A percentile compares a stretch with the other conserved stretches of the same genome.
Evolutionary conservation across 352 stramenopile genomes (phyloP).

Genomic region (Phytophthora litchii): DNA sequence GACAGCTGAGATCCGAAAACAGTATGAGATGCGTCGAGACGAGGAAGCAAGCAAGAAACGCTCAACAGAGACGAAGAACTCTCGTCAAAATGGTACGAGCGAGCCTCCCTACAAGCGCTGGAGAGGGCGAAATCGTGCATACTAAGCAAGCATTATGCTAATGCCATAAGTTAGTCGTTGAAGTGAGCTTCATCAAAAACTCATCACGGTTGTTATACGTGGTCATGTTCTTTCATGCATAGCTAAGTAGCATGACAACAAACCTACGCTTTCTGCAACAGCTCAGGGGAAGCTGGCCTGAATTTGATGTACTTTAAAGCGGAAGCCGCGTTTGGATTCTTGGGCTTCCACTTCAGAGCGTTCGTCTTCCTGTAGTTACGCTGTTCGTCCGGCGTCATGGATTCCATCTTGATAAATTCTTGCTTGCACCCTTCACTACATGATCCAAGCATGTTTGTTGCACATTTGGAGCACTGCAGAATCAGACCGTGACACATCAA

Average conservation of each 20-base stretch:
- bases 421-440: conserved; percentile 62
- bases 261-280: conserved; percentile 22
- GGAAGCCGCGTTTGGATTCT: conserved; percentile 56
- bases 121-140: conserved; percentile 51
- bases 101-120: conserved; percentile 68
- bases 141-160: conserved; percentile 20
- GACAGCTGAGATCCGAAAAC: conserved; percentile 59
- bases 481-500: conserved; percentile 66
- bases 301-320: conserved; percentile 60
- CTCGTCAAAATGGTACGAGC: conserved; percentile 33
- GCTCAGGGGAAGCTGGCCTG: conserved; percentile 38
- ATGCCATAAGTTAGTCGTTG: conserved; percentile 23
- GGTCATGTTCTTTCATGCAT: neutral
- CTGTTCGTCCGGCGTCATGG: conserved; percentile 55
- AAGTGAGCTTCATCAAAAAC: conserved; percentile 20
- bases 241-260: neutral
- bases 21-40: conserved; percentile 68
- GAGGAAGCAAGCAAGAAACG: conserved; percentile 66
- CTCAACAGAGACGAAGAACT: conserved; percentile 27
- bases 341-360: conserved; percentile 52
- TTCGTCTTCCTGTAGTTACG: conserved; percentile 65
- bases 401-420: conserved; percentile 60
- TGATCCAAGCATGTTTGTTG: conserved; percentile 36
- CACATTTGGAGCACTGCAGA: conserved; percentile 59
- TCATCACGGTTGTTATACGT: conserved; percentile 1